A percentile compares a stretch with the other conserved stretches of the same genome.
Evolutionary conservation across 1,284 basidiomycete genomes (phyloP).

Genomic region (Boletus semigastroideus): DNA sequence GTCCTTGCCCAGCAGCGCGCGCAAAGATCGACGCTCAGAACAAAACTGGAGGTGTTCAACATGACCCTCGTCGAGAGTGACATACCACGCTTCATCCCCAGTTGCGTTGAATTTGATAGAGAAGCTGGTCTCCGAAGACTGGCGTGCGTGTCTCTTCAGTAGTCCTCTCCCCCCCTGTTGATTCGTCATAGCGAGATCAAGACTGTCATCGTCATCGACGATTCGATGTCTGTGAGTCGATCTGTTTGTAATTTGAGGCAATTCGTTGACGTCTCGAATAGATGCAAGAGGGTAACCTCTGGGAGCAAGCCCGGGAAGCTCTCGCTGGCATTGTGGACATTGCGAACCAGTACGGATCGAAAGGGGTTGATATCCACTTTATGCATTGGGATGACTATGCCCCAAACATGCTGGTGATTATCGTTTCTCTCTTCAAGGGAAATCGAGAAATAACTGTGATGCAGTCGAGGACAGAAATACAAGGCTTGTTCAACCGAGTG

Average conservation of each 20-base stretch:
- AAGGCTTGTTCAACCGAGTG: constrained; percentile 31
- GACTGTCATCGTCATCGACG: constrained; percentile 44
- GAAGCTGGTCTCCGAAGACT: constrained; percentile 24
- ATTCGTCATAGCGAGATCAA: constrained; percentile 30
- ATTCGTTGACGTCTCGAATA: constrained; percentile 13
- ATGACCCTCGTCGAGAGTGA: constrained; percentile 29
- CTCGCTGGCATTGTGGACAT: constrained; percentile 43
- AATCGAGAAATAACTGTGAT: not conserved
- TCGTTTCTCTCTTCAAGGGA: not conserved
- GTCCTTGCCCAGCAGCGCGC: constrained; percentile 31
- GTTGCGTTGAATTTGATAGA: constrained; percentile 4
- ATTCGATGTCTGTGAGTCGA: constrained; percentile 42
- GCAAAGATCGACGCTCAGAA: not conserved
- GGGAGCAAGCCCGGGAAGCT: constrained; percentile 41
- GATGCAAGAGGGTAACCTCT: constrained; percentile 42
- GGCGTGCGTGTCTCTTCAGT: constrained; percentile 21
- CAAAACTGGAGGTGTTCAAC: constrained; percentile 21
- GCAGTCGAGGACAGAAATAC: constrained; percentile 27
- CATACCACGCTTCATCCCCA: constrained; percentile 30
- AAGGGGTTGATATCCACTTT: constrained; percentile 47
- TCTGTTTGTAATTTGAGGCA: not conserved
- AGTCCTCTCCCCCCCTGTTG: not conserved
- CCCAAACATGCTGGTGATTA: constrained; percentile 35
- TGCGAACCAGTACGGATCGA: constrained; percentile 38
- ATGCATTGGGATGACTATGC: constrained; percentile 38